Evolutionary conservation across 2,329 filamentous ascomycete species (phyloP), one percentile per base, ranked within the genome.

Genomic region (Elsinoe fawcettii): DNA sequence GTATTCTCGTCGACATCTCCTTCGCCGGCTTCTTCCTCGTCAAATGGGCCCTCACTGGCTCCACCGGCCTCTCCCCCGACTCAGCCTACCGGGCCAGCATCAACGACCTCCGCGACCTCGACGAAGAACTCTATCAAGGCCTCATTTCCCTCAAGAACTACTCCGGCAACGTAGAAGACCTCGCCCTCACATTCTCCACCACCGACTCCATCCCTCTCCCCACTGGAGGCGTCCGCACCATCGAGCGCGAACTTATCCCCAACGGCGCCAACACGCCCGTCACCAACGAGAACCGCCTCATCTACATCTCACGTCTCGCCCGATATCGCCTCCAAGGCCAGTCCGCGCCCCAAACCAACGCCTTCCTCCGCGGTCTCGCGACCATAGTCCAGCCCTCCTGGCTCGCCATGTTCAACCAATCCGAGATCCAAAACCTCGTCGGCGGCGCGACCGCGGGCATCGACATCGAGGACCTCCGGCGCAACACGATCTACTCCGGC

Each of bases 391-490:
- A 91, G 59, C 91, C 92, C 0, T 83, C 83, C 2, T 99, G 93
- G 93, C 80, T 99, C 3, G 90, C 87, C 65, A 97, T 99, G 93
- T 99, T 99, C 77, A 99, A 99, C 71, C 92, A 96, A 70, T 83
- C 83, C 2, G 93, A 99, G 70, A 80, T 99, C 3, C 93, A 97
- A 73, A 93, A 89, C 1, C 84, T 99, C 5, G 87, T 99, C 14
- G 89, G 90, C 55, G 93, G 93, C 43, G 90, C 95, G 64, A 86
- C 84, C 25, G 85, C 85, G 8, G 85, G 88, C 60, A 95, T 99
- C 59, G 87, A 96, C 66, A 80, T 99, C 34, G 83, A 87, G 25
- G 93, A 99, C 69, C 78, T 97, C 39, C 83, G 91, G 22, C 78
- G 77, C 56, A 88, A 97, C 72, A 97, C 93, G 0, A 72, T 82